These are phyloP conservation scores for Quercus alba DNA, from an alignment of 306 rosid species.

Conservation along the genomic window DNA sequence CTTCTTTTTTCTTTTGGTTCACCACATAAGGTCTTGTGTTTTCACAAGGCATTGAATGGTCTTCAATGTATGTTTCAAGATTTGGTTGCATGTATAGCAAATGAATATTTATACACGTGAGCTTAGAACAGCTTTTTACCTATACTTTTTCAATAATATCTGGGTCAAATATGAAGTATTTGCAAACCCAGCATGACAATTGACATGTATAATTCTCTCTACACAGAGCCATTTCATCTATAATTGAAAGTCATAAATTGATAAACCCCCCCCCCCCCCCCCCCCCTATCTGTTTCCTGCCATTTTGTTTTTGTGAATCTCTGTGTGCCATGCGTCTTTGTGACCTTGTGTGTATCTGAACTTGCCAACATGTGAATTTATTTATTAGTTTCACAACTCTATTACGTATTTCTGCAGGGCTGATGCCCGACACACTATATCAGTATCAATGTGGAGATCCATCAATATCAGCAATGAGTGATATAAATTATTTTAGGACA, in stretches of 20 bases:
- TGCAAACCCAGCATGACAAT: neutral
- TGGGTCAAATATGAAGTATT: neutral
- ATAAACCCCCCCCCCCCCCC: too few species aligned
- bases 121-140: neutral
- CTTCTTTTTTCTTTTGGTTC: neutral
- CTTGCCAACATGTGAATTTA: neutral
- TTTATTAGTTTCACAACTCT: neutral
- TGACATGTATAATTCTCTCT: neutral
- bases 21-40: neutral
- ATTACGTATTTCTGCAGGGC: slow-evolving; percentile 42
- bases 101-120: neutral
- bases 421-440: slow-evolving; percentile 63
- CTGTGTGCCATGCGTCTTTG: neutral
- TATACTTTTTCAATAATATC: neutral
- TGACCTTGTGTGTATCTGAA: neutral
- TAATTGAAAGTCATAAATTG: neutral
- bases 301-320: neutral
- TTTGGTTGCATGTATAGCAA: neutral
- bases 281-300: neutral
- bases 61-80: neutral
- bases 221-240: neutral
- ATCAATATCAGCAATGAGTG: slow-evolving; percentile 57
- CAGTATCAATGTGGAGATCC: slow-evolving; percentile 91
- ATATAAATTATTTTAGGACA: slow-evolving; percentile 61
- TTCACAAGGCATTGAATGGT: neutral